Conservation (phyloP, 2,329 filamentous ascomycete species). For the Elsinoe arachidis region DNA sequence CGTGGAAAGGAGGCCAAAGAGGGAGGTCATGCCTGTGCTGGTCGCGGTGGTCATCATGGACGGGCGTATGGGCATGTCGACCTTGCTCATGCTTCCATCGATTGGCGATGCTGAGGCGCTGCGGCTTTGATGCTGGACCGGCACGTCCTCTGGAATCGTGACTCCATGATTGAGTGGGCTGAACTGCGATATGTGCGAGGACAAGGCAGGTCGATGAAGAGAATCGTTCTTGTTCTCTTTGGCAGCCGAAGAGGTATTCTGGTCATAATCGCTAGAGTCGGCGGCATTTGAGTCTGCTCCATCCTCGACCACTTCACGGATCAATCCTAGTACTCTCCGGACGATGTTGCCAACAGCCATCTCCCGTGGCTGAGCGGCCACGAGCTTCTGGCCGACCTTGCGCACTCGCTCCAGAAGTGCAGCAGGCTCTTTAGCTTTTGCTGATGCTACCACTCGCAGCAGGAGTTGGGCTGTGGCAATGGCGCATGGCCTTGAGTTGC, state of each 20-base stretch:
- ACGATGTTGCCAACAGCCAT: slow-evolving; percentile 93
- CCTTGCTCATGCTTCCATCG: not conserved
- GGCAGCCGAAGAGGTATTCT: slow-evolving; percentile 21
- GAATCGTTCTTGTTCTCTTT: slow-evolving; percentile 27
- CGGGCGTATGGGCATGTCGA: slow-evolving; percentile 1
- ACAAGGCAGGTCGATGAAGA: slow-evolving; percentile 29
- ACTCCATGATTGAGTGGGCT: slow-evolving; percentile 39
- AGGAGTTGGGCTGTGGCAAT: slow-evolving; percentile 85
- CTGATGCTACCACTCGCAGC: slow-evolving; percentile 73
- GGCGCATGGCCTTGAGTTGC: slow-evolving; percentile 78
- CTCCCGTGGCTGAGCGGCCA: slow-evolving; percentile 78
- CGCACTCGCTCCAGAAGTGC: slow-evolving; percentile 74
- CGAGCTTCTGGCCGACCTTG: slow-evolving; percentile 66
- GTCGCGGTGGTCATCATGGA: slow-evolving; percentile 9
- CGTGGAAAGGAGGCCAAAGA: slow-evolving; percentile 42
- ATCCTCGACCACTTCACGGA: slow-evolving; percentile 83
- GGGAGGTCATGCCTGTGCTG: slow-evolving; percentile 46
- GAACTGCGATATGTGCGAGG: slow-evolving; percentile 38
- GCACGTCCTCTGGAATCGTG: slow-evolving; percentile 21
- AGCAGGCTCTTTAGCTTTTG: slow-evolving; percentile 67
- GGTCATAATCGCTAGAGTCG: slow-evolving; percentile 48
- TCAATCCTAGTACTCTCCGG: slow-evolving; percentile 76
- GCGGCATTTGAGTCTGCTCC: slow-evolving; percentile 58
- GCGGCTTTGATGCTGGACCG: slow-evolving; percentile 7
- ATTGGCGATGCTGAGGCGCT: not conserved